A percentile compares a stretch with the other conserved stretches of the same genome.
phyloP scores from a whole-genome alignment of 768 basidiomycete species.

The Suillus brevipes region DNA sequence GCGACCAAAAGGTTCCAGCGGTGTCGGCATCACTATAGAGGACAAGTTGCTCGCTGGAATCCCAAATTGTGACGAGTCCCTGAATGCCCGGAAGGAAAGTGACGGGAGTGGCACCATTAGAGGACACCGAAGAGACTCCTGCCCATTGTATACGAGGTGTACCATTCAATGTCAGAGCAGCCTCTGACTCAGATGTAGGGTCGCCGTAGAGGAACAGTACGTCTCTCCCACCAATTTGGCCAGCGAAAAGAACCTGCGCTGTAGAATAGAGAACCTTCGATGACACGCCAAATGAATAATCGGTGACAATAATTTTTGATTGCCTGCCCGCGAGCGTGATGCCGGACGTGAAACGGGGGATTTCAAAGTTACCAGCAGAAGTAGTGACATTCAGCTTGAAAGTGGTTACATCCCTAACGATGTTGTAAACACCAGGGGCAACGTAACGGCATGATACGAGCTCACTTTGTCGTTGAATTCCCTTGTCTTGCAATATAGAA shows the following conservation, averaged over 20 bases:
- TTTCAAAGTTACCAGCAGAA: constrained; percentile 46
- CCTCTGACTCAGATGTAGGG: constrained; percentile 54
- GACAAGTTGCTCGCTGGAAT: constrained; percentile 65
- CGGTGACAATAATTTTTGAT: constrained; percentile 70
- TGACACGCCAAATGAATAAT: constrained; percentile 65
- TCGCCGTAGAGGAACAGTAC: constrained; percentile 65
- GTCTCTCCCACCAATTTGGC: constrained; percentile 59
- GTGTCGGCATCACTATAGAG: constrained; percentile 67
- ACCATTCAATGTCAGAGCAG: constrained; percentile 46
- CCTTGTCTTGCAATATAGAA: constrained; percentile 74
- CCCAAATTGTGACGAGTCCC: constrained; percentile 63
- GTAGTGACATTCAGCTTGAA: constrained; percentile 67
- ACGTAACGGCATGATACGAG: constrained; percentile 1
- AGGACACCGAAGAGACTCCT: constrained; percentile 24
- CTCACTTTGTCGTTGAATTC: constrained; percentile 67
- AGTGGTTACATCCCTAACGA: constrained; percentile 30
- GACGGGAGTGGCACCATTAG: constrained; percentile 43
- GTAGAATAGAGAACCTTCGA: constrained; percentile 69
- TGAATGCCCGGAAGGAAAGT: constrained; percentile 55
- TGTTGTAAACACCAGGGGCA: not conserved
- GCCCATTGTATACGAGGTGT: constrained; percentile 40
- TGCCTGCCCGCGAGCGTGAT: constrained; percentile 70
- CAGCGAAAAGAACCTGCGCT: constrained; percentile 69
- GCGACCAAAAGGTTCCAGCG: constrained; percentile 76
- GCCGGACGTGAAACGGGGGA: constrained; percentile 53